phyloP scores from a whole-genome alignment of 257 asterid genomes.

The Pogostemon cablin region DNA sequence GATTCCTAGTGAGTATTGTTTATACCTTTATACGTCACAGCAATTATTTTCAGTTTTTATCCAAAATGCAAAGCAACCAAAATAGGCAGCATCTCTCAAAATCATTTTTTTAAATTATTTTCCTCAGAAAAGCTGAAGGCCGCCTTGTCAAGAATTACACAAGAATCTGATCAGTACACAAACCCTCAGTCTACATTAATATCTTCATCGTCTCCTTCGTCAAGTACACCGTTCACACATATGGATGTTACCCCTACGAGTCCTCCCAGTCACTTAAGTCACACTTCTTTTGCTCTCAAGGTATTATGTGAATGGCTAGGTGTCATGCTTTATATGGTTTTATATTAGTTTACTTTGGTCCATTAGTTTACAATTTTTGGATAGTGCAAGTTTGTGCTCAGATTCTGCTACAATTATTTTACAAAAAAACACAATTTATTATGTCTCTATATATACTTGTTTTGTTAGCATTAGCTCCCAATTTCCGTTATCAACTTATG shows the following conservation, averaged over 20 bases:
- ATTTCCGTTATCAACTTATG: conserved; percentile 16
- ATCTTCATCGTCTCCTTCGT: conserved; percentile 63
- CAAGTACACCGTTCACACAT: conserved; percentile 60
- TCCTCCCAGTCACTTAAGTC: conserved; percentile 74
- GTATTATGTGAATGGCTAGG: conserved; percentile 46
- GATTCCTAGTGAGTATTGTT: conserved; percentile 69
- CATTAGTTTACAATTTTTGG: conserved; percentile 11
- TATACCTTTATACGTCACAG: conserved; percentile 21
- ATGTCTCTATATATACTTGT: conserved; percentile 11
- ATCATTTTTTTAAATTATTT: conserved; percentile 32
- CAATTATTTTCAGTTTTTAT: conserved; percentile 22
- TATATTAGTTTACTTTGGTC: conserved; percentile 10
- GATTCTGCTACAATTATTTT: conserved; percentile 20
- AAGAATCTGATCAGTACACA: conserved; percentile 94
- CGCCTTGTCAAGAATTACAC: conserved; percentile 80
- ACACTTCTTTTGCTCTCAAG: conserved; percentile 73
- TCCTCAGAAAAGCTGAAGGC: conserved; percentile 77
- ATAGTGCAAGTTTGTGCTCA: conserved; percentile 20
- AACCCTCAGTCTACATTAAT: conserved; percentile 56
- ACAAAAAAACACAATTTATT: neutral
- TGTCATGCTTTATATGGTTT: conserved; percentile 20
- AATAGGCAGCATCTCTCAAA: conserved; percentile 32
- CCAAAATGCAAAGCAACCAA: conserved; percentile 3
- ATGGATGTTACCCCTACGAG: conserved; percentile 89
- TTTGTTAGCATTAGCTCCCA: conserved; percentile 21